Base-by-base conservation (phyloP, 208 protist genomes). In the Crithidia acanthocephali region DNA sequence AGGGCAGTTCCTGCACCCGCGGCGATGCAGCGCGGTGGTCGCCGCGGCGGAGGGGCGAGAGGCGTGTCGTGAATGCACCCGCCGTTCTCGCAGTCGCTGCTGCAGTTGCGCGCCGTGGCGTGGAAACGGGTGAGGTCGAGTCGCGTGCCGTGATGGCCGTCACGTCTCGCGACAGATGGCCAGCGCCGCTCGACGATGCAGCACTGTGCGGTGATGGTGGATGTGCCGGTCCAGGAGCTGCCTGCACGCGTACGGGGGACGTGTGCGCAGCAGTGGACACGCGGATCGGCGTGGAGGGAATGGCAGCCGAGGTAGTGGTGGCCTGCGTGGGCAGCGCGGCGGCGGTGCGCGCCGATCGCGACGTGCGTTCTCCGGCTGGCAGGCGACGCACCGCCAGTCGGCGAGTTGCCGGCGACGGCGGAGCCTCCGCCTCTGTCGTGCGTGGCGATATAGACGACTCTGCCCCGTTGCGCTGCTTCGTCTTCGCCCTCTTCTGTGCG, bases 1-100 rank as follows among this genome's bases (percentile, higher is more conserved):
- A 66, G 8, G 62, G 62, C 62, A 68, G 62, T 50, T 58, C 62
- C 48, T 68, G 33, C 3, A 58, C 48, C 3, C 62, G 62, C 4
- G 48, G 35, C 23, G 62, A 68, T 1, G n/a, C 11, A 1, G 9
- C 23, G 22, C 35, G 56, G 4, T 59, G 2, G 16, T 35, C 7
- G 22, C 22, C 35, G 23, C 56, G 35, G 37, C 56, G 56, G 30
- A 44, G 45, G 32, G 10, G 44, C 1, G 59, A 53, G 13, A 22
- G 30, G 10, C 25, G 28, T 44, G 42, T 53, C 18, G 56, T 32
- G 33, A 40, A 27, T 9, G 18, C 44, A 25, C 0, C 27, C 6
- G 1, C 27, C 6, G 57, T 1, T 1, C 42, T 8, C 22, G 52
- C 30, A 47, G 16, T 10, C 15, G 23, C 23, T 57, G 6, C 44